Conservation (phyloP, 768 basidiomycete species). For the Leccinum barrowsii region DNA sequence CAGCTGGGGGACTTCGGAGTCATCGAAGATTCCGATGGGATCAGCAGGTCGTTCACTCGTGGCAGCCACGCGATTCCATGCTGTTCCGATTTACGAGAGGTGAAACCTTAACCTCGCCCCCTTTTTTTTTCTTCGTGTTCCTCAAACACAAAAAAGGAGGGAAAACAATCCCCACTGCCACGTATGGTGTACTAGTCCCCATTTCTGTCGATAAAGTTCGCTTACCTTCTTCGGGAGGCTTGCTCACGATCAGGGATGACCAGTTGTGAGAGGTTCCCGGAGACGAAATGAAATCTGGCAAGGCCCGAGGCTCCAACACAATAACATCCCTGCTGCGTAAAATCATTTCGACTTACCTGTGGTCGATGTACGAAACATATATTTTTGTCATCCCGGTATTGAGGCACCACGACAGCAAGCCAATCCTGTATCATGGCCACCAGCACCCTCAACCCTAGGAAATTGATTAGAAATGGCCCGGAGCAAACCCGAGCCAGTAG, state of each 20-base stretch:
- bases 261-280: not conserved
- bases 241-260: conserved; percentile 9
- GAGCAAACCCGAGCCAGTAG: not conserved
- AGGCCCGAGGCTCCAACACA: not conserved
- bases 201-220: not conserved
- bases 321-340: not conserved
- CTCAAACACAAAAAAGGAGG: not conserved
- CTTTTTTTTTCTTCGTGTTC: not conserved
- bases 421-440: not conserved
- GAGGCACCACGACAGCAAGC: not conserved
- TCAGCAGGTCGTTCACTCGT: conserved; percentile 7
- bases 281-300: not conserved
- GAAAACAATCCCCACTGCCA: not conserved
- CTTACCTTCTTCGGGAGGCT: not conserved
- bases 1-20: not conserved
- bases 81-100: conserved; percentile 4
- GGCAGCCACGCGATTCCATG: conserved; percentile 19
- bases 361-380: not conserved
- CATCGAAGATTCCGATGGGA: not conserved
- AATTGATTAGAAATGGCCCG: not conserved
- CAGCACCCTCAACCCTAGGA: too few relatives aligned
- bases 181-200: not conserved
- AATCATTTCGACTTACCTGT: not conserved
- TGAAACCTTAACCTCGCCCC: conserved; percentile 1
- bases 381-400: not conserved